A percentile compares a stretch with the other conserved stretches of the same genome.
phyloP scores from a whole-genome alignment of 257 asterid species.

The Hygrophila difformis region DNA sequence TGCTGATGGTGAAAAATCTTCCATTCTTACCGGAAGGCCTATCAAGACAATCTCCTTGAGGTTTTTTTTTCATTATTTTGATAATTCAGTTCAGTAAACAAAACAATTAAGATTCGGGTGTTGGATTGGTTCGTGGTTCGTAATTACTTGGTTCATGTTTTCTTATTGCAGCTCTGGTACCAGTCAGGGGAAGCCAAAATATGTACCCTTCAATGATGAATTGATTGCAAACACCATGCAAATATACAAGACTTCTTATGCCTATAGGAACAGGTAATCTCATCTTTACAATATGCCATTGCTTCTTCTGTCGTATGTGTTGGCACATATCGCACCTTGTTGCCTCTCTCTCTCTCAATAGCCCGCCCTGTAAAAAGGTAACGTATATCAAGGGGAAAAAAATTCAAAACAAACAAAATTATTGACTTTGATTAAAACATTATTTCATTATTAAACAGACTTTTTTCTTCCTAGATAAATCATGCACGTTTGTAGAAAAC shows the following conservation, averaged over 20 bases:
- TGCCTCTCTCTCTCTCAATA: no score
- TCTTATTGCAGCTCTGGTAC: constrained; percentile 82
- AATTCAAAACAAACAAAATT: no score
- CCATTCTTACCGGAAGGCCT: constrained; percentile 64
- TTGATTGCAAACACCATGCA: constrained; percentile 83
- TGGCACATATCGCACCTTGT: no score
- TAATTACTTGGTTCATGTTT: not conserved
- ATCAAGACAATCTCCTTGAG: constrained; percentile 87
- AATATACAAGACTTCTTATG: constrained; percentile 73
- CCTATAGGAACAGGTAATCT: constrained; percentile 78
- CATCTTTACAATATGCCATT: not conserved
- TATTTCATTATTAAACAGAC: no score
- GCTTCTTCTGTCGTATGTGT: not conserved
- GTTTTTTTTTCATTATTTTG: constrained; percentile 11
- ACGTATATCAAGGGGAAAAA: no score
- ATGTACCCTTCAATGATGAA: constrained; percentile 94
- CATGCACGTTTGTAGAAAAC: no score
- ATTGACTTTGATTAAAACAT: no score
- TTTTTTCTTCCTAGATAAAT: no score
- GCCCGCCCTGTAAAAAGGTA: no score
- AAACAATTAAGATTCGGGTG: no score
- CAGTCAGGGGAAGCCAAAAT: constrained; percentile 94
- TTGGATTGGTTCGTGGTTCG: not conserved
- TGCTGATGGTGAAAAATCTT: constrained; percentile 60
- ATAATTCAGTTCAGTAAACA: no score